A percentile compares a stretch with the other conserved stretches of the same genome.
These are phyloP conservation scores for Boletus subparvulus DNA, from an alignment of 768 basidiomycete species.

Conservation along the genomic window DNA sequence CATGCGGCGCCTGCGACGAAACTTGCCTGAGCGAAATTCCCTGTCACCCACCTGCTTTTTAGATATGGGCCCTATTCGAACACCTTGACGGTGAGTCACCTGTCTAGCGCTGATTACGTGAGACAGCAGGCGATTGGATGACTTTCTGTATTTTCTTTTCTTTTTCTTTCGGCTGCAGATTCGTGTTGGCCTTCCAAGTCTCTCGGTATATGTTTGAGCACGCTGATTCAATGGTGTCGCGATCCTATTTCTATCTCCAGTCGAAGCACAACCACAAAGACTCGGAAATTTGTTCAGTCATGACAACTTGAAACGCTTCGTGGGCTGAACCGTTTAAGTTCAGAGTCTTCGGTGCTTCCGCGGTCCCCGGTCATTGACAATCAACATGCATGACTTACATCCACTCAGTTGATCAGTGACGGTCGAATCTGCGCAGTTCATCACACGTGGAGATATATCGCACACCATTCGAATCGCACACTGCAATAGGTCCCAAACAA, in stretches of 20 bases:
- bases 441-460: constrained; percentile 3
- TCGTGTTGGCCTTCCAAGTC: too few species aligned
- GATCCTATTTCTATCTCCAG: background rate
- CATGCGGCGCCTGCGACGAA: background rate
- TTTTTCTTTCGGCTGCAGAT: too few species aligned
- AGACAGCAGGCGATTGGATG: too few species aligned
- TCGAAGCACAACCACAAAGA: too few species aligned
- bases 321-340: background rate
- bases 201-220: too few species aligned
- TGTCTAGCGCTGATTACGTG: background rate
- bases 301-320: too few species aligned
- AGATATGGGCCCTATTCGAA: background rate
- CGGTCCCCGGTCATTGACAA: background rate
- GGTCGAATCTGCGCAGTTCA: background rate
- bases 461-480: background rate
- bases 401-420: background rate
- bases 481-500: background rate
- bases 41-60: background rate
- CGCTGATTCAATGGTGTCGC: too few species aligned
- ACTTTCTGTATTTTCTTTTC: too few species aligned
- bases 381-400: background rate
- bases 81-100: background rate
- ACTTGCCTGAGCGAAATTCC: background rate
- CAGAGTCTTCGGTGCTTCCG: background rate
- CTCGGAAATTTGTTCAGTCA: too few species aligned